Conservation (phyloP, 116 monocot genomes). For the Trichopus zeylanicus region DNA sequence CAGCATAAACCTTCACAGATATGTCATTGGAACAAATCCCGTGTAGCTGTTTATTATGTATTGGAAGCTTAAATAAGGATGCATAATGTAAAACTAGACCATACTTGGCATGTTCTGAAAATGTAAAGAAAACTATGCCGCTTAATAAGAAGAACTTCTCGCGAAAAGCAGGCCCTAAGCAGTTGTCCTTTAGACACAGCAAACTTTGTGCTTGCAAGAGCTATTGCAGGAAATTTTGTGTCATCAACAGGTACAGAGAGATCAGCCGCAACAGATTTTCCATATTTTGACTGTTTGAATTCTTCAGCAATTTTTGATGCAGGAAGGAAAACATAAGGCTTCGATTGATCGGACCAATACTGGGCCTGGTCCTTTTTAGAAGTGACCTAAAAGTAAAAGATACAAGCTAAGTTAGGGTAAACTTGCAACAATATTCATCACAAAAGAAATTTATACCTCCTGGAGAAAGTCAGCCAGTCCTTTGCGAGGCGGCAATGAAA, state of each 20-base stretch:
- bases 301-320: slow-evolving; percentile 19
- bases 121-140: slow-evolving; percentile 36
- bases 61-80: neutral
- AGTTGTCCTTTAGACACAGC: slow-evolving; percentile 24
- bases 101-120: slow-evolving; percentile 42
- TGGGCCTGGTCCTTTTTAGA: slow-evolving; percentile 44
- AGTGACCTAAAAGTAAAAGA: slow-evolving; percentile 20
- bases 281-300: slow-evolving; percentile 32
- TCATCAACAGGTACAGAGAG: slow-evolving; percentile 10
- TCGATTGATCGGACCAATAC: slow-evolving; percentile 38
- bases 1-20: too few relatives aligned
- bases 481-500: slow-evolving; percentile 34
- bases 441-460: slow-evolving; percentile 15
- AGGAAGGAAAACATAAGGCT: slow-evolving; percentile 24
- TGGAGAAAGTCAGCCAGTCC: slow-evolving; percentile 37
- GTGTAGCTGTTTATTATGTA: neutral
- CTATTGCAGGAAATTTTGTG: slow-evolving; percentile 6
- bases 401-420: neutral
- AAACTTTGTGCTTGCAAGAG: slow-evolving; percentile 30
- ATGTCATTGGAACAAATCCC: neutral
- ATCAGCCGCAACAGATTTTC: slow-evolving; percentile 16
- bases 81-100: neutral
- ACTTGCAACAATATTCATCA: neutral
- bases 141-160: slow-evolving; percentile 33
- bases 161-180: slow-evolving; percentile 26